Percentiles rank a stretch among this genome's conserved stretches.
Conservation (phyloP, 2,329 filamentous ascomycete genomes). For the Epichloe sp. region DNA sequence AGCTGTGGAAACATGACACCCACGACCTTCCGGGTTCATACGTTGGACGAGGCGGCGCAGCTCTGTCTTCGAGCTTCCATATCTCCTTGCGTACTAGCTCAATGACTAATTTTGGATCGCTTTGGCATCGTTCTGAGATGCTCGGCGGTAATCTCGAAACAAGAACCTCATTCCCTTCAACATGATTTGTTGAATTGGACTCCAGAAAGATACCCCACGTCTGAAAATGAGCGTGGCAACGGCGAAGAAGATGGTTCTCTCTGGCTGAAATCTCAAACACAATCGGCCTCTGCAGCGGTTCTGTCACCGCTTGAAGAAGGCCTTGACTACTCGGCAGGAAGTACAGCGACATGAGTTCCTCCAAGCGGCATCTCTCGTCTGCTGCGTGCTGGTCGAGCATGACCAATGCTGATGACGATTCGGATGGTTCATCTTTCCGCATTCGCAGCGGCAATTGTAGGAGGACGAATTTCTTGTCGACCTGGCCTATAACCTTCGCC, state of each 20-base stretch:
- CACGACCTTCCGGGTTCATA: conserved; percentile 26
- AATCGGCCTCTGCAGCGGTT: conserved; percentile 38
- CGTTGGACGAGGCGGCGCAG: conserved; percentile 5
- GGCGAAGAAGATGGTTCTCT: conserved; percentile 47
- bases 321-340: conserved; percentile 19
- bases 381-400: conserved; percentile 91
- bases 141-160: conserved; percentile 52
- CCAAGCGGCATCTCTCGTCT: conserved; percentile 75
- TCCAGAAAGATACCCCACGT: conserved; percentile 62
- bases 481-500: conserved; percentile 63
- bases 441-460: conserved; percentile 35
- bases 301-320: conserved; percentile 15
- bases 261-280: conserved; percentile 48
- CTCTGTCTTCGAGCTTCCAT: conserved; percentile 48
- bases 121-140: conserved; percentile 63
- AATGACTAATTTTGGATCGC: conserved; percentile 58
- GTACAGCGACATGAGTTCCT: conserved; percentile 49
- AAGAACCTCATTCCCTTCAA: conserved; percentile 20
- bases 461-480: conserved; percentile 84
- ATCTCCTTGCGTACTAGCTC: conserved; percentile 63
- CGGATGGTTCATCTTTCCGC: background rate
- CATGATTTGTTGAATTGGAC: conserved; percentile 17
- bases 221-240: conserved; percentile 43
- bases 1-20: conserved; percentile 51
- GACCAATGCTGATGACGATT: conserved; percentile 43